Evolutionary conservation across 2,329 filamentous ascomycete species (phyloP), one percentile per base, ranked within the genome.

Genomic region (Neofusicoccum cordaticola): DNA sequence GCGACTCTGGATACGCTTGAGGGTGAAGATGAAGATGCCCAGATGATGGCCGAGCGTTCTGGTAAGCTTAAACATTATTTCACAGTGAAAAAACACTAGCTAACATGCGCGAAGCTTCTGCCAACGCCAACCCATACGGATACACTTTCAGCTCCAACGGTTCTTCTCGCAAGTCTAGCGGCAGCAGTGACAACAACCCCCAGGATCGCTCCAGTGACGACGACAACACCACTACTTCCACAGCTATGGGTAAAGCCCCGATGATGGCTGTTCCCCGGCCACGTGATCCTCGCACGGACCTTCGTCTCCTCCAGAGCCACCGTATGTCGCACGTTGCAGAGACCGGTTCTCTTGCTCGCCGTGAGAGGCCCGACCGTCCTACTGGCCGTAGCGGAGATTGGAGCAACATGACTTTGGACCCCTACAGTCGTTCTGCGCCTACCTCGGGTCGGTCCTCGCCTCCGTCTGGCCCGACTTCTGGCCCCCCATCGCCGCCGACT

Each of bases 321-420:
- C 80, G 81, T 37, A 71, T 81, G 62, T 83, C 81, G 5, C 81
- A 82, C 67, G 81, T 80, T 37, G 81, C 81, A 17, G 81, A 83
- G 70, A 83, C 80, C 41, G 81, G 81, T 15, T 81, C 83, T 67
- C 74, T 83, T 52, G 77, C 75, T 34, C 78, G 77, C 22, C 69
- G 78, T 66, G 63, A 65, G 17, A 50, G 56, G 22, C 50, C 61
- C 17, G 73, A 76, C 42, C 76, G 77, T 64, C 73, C 71, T 67
- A 73, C 74, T 67, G 73, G 72, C 64, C 69, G 71, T 63, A 77
- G 74, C 63, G 74, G 72, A 66, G 77, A 78, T 62, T 78, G 75
- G 74, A 72, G 75, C 35, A 76, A 72, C 66, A 69, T 73, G 19
- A 71, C 71, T n/a, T 72, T 75, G 12, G 74, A 74, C 56, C 47